Evolutionary conservation across 148 eudicot species (phyloP).

Genomic region (Fagopyrum homotropicum): DNA sequence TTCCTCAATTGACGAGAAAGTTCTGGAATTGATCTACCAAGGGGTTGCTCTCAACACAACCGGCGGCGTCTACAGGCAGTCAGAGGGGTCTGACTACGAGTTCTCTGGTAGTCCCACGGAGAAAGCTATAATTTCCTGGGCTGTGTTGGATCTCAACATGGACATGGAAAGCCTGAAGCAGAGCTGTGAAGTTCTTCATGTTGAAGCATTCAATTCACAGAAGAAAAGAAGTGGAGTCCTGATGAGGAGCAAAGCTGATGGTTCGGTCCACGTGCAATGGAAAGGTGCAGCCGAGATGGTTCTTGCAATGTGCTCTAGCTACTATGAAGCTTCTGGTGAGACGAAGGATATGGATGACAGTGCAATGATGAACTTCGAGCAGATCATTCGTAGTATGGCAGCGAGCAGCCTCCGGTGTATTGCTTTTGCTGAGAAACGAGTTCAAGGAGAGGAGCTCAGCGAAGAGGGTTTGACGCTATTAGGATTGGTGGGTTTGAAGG

Average conservation of each 20-base stretch:
- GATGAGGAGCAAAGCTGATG: slow-evolving; percentile 3
- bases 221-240: slow-evolving; percentile 33
- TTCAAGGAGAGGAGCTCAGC: background rate
- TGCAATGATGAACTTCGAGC: slow-evolving; percentile 13
- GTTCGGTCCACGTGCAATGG: slow-evolving; percentile 26
- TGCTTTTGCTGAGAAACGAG: slow-evolving; percentile 28
- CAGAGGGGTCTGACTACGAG: slow-evolving; percentile 17
- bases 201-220: slow-evolving; percentile 36
- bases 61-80: slow-evolving; percentile 19
- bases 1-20: slow-evolving; percentile 9
- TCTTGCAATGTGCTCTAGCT: slow-evolving; percentile 29
- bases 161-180: slow-evolving; percentile 17
- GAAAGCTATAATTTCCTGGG: slow-evolving; percentile 31
- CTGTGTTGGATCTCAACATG: slow-evolving; percentile 21
- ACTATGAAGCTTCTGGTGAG: slow-evolving; percentile 21
- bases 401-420: slow-evolving; percentile 35
- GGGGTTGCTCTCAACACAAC: slow-evolving; percentile 29
- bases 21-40: slow-evolving; percentile 15
- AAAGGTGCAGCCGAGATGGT: slow-evolving; percentile 51
- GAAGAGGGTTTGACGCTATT: slow-evolving; percentile 16
- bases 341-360: slow-evolving; percentile 14
- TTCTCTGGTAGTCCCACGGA: slow-evolving; percentile 46
- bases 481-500: slow-evolving; percentile 24
- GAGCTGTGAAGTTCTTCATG: slow-evolving; percentile 23
- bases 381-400: slow-evolving; percentile 32